Base-by-base conservation (phyloP, 805 yeast genomes). In the Zygotorulaspora sp. region DNA sequence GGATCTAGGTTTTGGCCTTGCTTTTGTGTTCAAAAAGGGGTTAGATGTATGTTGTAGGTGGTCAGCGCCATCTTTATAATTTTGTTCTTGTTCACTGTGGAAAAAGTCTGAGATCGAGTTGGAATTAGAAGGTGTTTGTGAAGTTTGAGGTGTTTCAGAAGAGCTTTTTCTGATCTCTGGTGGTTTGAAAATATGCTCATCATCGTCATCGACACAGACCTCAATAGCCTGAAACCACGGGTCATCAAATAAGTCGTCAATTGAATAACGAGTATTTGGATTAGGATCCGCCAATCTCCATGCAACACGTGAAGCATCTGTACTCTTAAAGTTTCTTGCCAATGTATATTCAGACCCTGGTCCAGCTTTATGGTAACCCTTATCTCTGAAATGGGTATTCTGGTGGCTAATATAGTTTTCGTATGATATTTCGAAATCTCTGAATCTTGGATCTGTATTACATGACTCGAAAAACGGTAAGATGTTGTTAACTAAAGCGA, bases 231-330 rank as follows among this genome's bases (percentile, higher is more conserved):
- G 62, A 54, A 83, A 82, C 78, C 83, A 83, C 8, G 80, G 77
- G 49, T 83, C 88, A 2, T 65, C 50, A 44, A 79, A 74, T 22
- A 83, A 61, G 17, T 70, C 67, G 1, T 71, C 67, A 44, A 83
- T 50, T 12, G 72, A 67, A 53, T 77, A 77, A 44, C 94, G 67
- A 6, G 74, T 66, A 1, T 50, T 52, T 0, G 72, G 66, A 16
- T 75, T 64, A 3, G 87, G 86, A 52, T 83, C 88, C 49, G 82
- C 75, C 35, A 83, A 60, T 56, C 83, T 74, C 87, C 89, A 82
- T 6, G 85, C 78, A 5, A 71, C 77, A 50, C 92, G 69, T 1
- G 88, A 75, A 16, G 81, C 78, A 9, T 80, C 80, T 1, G 73
- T 57, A 29, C 72, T 70, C 21, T 72, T 72, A 58, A 73, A 78